Evolutionary conservation across 257 asterid genomes (phyloP).

Genomic region (Solanum clarkiae): DNA sequence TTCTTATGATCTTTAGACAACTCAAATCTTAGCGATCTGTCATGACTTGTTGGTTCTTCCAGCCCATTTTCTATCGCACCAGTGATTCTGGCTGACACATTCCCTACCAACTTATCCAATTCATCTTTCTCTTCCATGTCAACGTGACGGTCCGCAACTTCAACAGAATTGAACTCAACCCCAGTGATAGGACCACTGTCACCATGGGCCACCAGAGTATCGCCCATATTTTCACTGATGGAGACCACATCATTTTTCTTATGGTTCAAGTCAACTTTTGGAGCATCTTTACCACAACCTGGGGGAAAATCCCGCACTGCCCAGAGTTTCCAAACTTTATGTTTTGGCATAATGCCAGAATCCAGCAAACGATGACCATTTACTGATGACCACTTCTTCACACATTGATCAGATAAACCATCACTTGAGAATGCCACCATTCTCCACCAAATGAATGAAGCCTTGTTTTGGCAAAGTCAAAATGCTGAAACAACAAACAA

Average conservation of each 20-base stretch:
- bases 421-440: slow-evolving; percentile 43
- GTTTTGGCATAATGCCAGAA: slow-evolving; percentile 18
- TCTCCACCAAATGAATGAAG: background rate
- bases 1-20: background rate
- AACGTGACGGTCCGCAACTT: slow-evolving; percentile 1
- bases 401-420: slow-evolving; percentile 24
- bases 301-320: slow-evolving; percentile 52
- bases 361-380: slow-evolving; percentile 14
- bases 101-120: slow-evolving; percentile 30
- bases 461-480: background rate
- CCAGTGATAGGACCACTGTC: slow-evolving; percentile 10
- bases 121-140: slow-evolving; percentile 14
- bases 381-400: slow-evolving; percentile 29
- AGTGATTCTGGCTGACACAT: background rate
- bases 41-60: slow-evolving; percentile 10
- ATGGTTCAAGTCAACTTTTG: background rate
- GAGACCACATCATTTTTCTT: slow-evolving; percentile 12
- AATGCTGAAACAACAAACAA: background rate
- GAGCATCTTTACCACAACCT: slow-evolving; percentile 38
- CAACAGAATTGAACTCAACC: slow-evolving; percentile 8
- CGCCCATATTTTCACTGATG: background rate
- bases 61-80: slow-evolving; percentile 7
- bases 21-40: slow-evolving; percentile 13
- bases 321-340: slow-evolving; percentile 49
- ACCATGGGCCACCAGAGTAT: background rate